Evolutionary conservation across 2,329 filamentous ascomycete genomes (phyloP).

Genomic region (Metarhizium anisopliae): DNA sequence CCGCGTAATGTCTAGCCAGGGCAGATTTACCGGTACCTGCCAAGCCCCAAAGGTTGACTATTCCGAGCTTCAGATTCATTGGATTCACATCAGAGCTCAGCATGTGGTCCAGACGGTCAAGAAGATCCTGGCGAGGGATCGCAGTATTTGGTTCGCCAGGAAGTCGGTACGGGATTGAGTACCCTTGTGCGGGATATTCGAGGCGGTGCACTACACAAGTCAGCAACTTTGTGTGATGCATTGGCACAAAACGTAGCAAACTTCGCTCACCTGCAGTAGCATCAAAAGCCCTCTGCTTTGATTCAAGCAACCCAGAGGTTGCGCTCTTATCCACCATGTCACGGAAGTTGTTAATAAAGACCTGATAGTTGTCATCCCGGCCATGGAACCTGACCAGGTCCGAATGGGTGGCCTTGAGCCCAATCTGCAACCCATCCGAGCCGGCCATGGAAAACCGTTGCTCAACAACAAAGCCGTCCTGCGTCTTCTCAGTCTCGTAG

Average conservation of each 20-base stretch:
- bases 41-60: conserved; percentile 14
- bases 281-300: conserved; percentile 13
- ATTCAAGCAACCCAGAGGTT: conserved; percentile 9
- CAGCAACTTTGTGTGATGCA: not conserved
- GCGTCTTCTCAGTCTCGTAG: conserved; percentile 17
- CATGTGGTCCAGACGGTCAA: conserved; percentile 11
- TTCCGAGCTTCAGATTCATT: conserved; percentile 10
- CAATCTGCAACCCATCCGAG: conserved; percentile 16
- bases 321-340: conserved; percentile 12
- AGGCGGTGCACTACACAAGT: conserved; percentile 8
- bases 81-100: conserved; percentile 6
- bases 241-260: conserved; percentile 1
- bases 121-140: conserved; percentile 10
- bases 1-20: conserved; percentile 15
- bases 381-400: conserved; percentile 16
- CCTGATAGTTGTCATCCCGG: conserved; percentile 15
- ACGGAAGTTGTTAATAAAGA: conserved; percentile 14
- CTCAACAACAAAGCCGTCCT: conserved; percentile 16
- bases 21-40: conserved; percentile 16
- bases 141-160: conserved; percentile 8
- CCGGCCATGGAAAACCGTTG: conserved; percentile 14
- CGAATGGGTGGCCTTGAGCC: conserved; percentile 13
- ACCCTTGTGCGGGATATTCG: conserved; percentile 11
- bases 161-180: conserved; percentile 11
- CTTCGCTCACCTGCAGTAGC: conserved; percentile 8